phyloP scores from a whole-genome alignment of 805 yeast genomes.

The Ascoidea tarda region DNA sequence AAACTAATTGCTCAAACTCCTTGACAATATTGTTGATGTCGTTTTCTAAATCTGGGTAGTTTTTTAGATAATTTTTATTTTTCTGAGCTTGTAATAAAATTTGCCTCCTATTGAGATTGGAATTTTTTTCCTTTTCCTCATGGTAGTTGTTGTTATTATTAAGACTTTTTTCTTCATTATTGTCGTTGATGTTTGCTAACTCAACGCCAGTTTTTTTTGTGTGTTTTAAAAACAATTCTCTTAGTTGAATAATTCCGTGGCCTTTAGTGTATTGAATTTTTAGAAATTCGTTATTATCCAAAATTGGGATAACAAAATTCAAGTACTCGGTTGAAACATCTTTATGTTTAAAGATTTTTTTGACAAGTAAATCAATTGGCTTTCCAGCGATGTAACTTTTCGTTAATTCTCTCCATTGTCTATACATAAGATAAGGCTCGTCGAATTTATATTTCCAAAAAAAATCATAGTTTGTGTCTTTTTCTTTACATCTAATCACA shows the following conservation, averaged over 20 bases:
- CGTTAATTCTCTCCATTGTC: conserved; percentile 85
- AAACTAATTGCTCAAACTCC: not conserved
- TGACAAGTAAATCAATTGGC: conserved; percentile 15
- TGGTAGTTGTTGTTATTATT: conserved; percentile 13
- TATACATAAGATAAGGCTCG: conserved; percentile 83
- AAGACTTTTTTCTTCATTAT: conserved; percentile 23
- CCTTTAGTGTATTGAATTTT: conserved; percentile 34
- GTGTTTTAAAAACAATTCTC: conserved; percentile 47
- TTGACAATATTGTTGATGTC: not conserved
- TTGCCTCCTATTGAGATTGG: conserved; percentile 5
- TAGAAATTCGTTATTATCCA: conserved; percentile 33
- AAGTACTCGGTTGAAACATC: conserved; percentile 54
- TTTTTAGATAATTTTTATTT: too few species aligned
- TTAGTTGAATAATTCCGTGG: conserved; percentile 59
- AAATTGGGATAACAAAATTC: conserved; percentile 43
- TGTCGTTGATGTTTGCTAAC: conserved; percentile 29
- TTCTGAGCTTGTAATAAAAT: not conserved
- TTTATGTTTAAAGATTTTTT: conserved; percentile 36
- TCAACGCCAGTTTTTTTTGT: conserved; percentile 46
- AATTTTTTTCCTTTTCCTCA: conserved; percentile 16
- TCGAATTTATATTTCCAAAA: conserved; percentile 92
- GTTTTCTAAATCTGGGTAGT: too few species aligned
- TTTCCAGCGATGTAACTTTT: conserved; percentile 29
- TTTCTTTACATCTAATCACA: conserved; percentile 55
- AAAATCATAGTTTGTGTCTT: conserved; percentile 26